These are phyloP conservation scores for Lactarius quietus DNA, from an alignment of 768 basidiomycete genomes.

Conservation along the genomic window DNA sequence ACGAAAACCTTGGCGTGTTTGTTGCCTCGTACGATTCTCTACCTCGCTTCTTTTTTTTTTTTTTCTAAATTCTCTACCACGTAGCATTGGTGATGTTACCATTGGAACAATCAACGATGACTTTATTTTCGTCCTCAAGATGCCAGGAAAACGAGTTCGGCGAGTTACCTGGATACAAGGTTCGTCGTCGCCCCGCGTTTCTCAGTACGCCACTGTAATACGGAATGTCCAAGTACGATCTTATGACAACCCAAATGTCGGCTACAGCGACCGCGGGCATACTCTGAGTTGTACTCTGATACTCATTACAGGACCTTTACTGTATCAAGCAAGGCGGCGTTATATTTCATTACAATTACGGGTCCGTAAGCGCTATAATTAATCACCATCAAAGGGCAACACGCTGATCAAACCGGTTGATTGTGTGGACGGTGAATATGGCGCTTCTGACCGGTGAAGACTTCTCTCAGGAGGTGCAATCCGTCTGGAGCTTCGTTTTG, in stretches of 20 bases:
- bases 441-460: slow-evolving; percentile 11
- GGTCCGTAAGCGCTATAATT: too few species aligned
- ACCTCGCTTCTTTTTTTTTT: too few species aligned
- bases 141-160: not conserved
- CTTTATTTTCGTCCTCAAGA: not conserved
- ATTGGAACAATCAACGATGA: too few species aligned
- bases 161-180: not conserved
- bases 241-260: slow-evolving; percentile 1
- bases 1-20: too few species aligned
- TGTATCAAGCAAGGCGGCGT: slow-evolving; percentile 8
- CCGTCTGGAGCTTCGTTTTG: not conserved
- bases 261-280: not conserved
- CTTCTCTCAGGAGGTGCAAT: not conserved
- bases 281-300: too few species aligned
- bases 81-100: too few species aligned
- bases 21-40: slow-evolving; percentile 1
- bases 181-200: not conserved
- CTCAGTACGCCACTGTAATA: too few species aligned
- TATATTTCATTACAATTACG: not conserved
- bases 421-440: slow-evolving; percentile 14
- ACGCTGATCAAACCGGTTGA: slow-evolving; percentile 15
- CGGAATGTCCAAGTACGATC: not conserved
- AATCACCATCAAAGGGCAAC: not conserved
- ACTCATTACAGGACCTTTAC: slow-evolving; percentile 15
- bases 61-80: not conserved